Base-by-base conservation (phyloP, 1,284 basidiomycete genomes). In the Hymenochaete sp. region DNA sequence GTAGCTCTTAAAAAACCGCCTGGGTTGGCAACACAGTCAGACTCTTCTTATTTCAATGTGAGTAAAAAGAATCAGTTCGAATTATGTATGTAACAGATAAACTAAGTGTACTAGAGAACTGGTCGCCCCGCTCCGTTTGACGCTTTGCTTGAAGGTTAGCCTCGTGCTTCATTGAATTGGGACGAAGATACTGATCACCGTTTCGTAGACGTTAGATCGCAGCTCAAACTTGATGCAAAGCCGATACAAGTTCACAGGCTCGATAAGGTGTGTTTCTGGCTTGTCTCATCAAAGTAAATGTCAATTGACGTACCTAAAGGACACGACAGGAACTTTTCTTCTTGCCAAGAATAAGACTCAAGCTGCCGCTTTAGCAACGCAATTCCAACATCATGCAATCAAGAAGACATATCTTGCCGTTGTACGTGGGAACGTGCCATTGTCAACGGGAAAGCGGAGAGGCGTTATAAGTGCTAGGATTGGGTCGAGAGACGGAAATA, bases 341-440 rank as follows among this genome's bases (percentile, higher is more conserved):
- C 62, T 85, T 7, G 77, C 78, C 4, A 67, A 70, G 14, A 71
- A 68, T 24, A 44, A 60, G 3, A 41, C 56, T 3, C 48, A 62
- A n/a, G 74, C 77, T 0, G 67, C 66, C 32, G 65, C 73, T 13
- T 53, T 84, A 2, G 70, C 72, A 0, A 64, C 61, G 10, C 81
- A 83, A 55, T 77, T 86, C 43, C 61, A 62, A 13, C 53, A 61
- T 4, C 66, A 67, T 24, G 60, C 57, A 0, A 59, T 81, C 5
- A 57, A 67, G 26, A 85, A 86, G 56, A 71, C 68, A 0, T 86
- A 86, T 54, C 67, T 83, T 19, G 82, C 82, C 0, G 61, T 86
- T 26, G 79, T 82, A 1, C 67, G 72, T 25, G 78, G 71, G 10
- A 71, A 70, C 3, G 55, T 57, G n/a, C 61, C 70, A 38, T 67